Evolutionary conservation across 257 asterid species (phyloP).

Genomic region (Solanum gandarillasii): DNA sequence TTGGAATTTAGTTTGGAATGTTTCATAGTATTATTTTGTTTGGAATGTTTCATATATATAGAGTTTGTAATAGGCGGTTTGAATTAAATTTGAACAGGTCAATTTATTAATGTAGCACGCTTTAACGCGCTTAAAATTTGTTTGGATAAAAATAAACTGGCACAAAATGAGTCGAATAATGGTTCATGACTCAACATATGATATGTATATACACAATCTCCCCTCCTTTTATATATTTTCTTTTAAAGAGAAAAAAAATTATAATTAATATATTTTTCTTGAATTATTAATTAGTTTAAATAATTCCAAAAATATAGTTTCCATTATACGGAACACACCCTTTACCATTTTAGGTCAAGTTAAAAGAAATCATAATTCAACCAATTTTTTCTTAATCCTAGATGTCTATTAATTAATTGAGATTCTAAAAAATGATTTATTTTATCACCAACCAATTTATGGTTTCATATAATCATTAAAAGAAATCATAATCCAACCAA

Average conservation of each 20-base stretch:
- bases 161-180: not conserved
- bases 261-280: not conserved
- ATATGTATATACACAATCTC: too few species aligned
- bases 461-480: too few species aligned
- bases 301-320: too few species aligned
- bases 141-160: not conserved
- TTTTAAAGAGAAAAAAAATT: too few species aligned
- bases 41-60: not conserved
- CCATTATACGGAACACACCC: too few species aligned
- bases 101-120: not conserved
- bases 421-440: too few species aligned
- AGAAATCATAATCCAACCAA: not conserved
- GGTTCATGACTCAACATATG: not conserved
- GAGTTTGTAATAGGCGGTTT: not conserved
- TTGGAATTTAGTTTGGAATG: too few species aligned
- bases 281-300: not conserved
- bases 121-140: not conserved
- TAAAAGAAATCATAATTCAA: too few species aligned
- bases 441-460: too few species aligned
- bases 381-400: too few species aligned
- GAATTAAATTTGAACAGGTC: not conserved
- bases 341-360: too few species aligned
- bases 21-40: not conserved
- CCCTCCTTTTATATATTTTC: not conserved
- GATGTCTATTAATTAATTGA: too few species aligned